Evolutionary conservation across 768 basidiomycete genomes (phyloP).

Genomic region (Phanerochaete carnosa): DNA sequence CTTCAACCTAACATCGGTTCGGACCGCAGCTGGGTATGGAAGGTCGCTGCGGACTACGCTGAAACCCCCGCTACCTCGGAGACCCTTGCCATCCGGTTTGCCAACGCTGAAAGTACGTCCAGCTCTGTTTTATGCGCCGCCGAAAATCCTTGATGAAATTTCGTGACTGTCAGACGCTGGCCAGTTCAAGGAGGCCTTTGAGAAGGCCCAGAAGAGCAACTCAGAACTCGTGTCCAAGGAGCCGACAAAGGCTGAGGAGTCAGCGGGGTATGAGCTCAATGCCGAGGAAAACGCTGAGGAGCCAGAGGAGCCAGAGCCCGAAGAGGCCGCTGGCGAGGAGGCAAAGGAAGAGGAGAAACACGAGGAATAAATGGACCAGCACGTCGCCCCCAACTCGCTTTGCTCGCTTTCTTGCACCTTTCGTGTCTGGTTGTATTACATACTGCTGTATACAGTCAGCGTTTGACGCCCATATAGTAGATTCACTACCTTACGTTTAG

Average conservation of each 20-base stretch:
- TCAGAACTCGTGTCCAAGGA: conserved; percentile 34
- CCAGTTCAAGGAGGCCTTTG: conserved; percentile 88
- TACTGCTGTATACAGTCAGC: conserved; percentile 8
- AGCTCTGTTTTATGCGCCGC: neutral
- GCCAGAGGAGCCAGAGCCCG: conserved; percentile 26
- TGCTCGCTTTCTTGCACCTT: conserved; percentile 1
- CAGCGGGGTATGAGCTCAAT: conserved; percentile 25
- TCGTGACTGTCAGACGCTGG: conserved; percentile 56
- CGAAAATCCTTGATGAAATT: neutral
- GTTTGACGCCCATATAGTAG: conserved; percentile 6
- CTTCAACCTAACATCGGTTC: conserved; percentile 98
- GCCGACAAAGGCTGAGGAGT: conserved; percentile 18
- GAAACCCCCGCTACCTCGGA: conserved; percentile 88
- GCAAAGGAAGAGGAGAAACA: conserved; percentile 34
- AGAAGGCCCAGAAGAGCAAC: conserved; percentile 76
- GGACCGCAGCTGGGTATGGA: conserved; percentile 99
- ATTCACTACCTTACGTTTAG: conserved; percentile 7
- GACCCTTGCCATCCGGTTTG: conserved; percentile 97
- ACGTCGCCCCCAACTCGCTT: neutral
- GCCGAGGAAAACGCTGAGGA: conserved; percentile 30
- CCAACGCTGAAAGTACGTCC: conserved; percentile 87
- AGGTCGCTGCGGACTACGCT: conserved; percentile 92
- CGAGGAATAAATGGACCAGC: conserved; percentile 22
- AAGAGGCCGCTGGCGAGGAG: conserved; percentile 28
- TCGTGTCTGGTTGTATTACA: conserved; percentile 5